Evolutionary conservation across 805 yeast genomes (phyloP).

Genomic region (Ogataea zsoltii): DNA sequence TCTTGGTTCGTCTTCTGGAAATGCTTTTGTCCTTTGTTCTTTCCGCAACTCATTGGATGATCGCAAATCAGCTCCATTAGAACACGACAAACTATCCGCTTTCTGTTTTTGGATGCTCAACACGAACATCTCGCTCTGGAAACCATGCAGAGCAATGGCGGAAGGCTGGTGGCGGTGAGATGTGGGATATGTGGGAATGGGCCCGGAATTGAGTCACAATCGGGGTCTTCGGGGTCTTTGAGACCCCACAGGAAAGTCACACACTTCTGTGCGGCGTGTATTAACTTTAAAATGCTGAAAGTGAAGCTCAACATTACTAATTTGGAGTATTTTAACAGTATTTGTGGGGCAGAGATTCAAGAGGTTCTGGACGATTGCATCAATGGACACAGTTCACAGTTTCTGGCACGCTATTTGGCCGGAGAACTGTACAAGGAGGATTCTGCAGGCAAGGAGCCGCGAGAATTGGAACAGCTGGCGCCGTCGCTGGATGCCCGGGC

Average conservation of each 20-base stretch:
- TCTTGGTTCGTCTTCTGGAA: too few relatives aligned
- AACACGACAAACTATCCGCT: too few relatives aligned
- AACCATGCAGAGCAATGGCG: constrained; percentile 7
- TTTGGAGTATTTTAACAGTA: constrained; percentile 20
- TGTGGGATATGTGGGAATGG: constrained; percentile 22
- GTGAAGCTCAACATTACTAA: constrained; percentile 23
- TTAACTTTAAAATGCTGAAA: constrained; percentile 29
- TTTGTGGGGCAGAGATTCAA: constrained; percentile 23
- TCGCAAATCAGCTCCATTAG: too few relatives aligned
- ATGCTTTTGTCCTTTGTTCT: too few relatives aligned
- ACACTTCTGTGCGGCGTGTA: constrained; percentile 30
- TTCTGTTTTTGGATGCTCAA: constrained; percentile 4
- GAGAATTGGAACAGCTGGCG: constrained; percentile 10
- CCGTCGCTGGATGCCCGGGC: constrained; percentile 31
- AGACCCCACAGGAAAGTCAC: constrained; percentile 4
- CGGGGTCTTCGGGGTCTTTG: neutral
- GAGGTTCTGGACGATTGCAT: constrained; percentile 28
- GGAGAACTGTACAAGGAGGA: neutral
- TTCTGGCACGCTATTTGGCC: constrained; percentile 18
- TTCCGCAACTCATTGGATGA: too few relatives aligned
- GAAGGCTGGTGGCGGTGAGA: constrained; percentile 5
- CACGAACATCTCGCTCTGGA: neutral
- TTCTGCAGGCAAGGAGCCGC: neutral
- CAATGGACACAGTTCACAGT: constrained; percentile 23
- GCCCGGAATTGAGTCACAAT: neutral